Conservation (phyloP, 2,329 filamentous ascomycete genomes). For the Xylaria sp. region DNA sequence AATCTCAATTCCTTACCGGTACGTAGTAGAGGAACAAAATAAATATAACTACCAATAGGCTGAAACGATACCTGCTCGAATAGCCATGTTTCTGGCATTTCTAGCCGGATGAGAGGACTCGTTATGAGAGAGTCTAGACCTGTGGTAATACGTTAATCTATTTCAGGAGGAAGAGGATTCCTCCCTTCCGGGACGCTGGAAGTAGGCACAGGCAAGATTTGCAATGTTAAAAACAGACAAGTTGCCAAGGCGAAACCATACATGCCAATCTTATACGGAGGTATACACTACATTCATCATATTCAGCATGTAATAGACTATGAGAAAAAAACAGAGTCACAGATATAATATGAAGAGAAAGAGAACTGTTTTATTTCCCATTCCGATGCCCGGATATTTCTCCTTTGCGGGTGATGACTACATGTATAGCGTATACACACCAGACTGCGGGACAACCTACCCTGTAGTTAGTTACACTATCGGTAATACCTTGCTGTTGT, state of each 20-base stretch:
- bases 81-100: background rate
- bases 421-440: no score
- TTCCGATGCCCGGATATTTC: background rate
- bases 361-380: background rate
- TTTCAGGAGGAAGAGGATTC: conserved; percentile 22
- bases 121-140: background rate
- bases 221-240: conserved; percentile 8
- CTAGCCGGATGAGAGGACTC: background rate
- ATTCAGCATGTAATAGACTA: no score
- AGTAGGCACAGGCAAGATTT: conserved; percentile 7
- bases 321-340: no score
- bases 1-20: background rate
- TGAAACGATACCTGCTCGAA: background rate
- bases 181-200: conserved; percentile 12
- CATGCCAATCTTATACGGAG: conserved; percentile 3
- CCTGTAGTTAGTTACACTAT: no score
- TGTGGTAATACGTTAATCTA: background rate
- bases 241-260: conserved; percentile 3
- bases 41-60: background rate
- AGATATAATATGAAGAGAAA: no score
- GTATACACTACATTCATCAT: no score
- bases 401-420: no score
- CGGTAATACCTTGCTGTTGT: background rate
- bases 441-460: no score
- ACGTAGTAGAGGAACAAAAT: no score